Base-by-base conservation (phyloP, 1,284 basidiomycete genomes). In the Microbotryum lychnidis-dioicae region DNA sequence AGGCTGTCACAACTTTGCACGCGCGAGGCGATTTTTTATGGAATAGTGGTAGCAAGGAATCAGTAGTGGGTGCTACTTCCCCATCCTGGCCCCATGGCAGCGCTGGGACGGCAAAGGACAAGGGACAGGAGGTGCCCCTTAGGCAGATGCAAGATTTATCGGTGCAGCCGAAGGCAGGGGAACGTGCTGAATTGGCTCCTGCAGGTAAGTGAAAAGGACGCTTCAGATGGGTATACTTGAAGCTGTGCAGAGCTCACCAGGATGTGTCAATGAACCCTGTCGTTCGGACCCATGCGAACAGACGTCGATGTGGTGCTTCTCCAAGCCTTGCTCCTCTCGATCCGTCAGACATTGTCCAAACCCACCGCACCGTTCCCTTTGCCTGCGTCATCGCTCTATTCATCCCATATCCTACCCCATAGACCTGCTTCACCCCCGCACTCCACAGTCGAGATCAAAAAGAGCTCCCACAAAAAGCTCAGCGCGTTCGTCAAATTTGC, bases 391-490 rank as follows among this genome's bases (percentile, higher is more conserved):
- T 79, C 79, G 0, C 83, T 92, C 64, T 91, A 91, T 76, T 83
- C 86, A 1, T 81, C 80, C 6, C 81, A 89, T 70, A 80, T 93
- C 56, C 80, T 93, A 2, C 89, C 89, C 3, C 83, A 79, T 51
- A 81, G 89, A 80, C 88, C 76, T 10, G 83, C 83, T 4, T 82
- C 50, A 54, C 50, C 33, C 10, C 50, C 44, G 16, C 31, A 42
- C 9, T 25, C 45, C 8, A 7, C 53, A 10, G 57, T 47, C 16
- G 68, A 79, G 69, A 84, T 84, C 75, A 91, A 85, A 71, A 81
- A 82, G 58, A 91, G 82, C 3, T 80, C 81, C 9, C 81, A 86
- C 78, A 93, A 91, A 75, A 89, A 88, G 48, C 80, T 92, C 21
- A 81, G 84, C 3, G 79, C 83, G 2, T 90, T 92, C 76, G 80